phyloP scores from a whole-genome alignment of 2,329 filamentous ascomycete genomes.

The Cordyceps farinosa region DNA sequence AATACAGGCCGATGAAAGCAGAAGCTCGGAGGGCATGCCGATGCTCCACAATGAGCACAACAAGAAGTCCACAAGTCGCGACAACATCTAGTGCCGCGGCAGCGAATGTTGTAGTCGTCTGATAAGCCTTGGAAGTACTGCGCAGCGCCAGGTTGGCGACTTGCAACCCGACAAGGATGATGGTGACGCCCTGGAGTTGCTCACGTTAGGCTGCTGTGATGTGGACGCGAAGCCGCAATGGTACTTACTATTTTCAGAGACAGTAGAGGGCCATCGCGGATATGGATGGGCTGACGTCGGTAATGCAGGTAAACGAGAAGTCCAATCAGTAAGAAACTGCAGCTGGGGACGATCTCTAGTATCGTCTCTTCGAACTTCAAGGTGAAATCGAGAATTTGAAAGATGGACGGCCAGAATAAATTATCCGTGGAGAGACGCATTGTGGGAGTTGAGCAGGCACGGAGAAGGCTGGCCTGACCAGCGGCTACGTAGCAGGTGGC shows the following conservation, averaged over 20 bases:
- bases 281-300: not conserved
- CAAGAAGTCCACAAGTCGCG: not conserved
- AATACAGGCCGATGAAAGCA: not conserved
- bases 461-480: not conserved
- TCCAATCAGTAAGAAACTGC: not conserved
- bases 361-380: conserved; percentile 1
- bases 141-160: not conserved
- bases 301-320: not conserved
- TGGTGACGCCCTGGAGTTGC: not conserved
- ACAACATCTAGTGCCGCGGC: not conserved
- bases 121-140: not conserved
- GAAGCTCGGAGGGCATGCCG: not conserved
- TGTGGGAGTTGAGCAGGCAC: not conserved
- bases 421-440: not conserved
- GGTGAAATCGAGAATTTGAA: not conserved
- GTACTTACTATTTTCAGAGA: not conserved
- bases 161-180: not conserved
- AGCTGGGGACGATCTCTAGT: not conserved
- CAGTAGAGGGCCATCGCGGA: not conserved
- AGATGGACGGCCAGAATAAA: not conserved
- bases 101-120: not conserved
- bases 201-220: not conserved
- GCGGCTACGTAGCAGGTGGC: not conserved
- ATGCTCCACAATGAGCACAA: not conserved
- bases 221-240: too few relatives aligned